Conservation (phyloP, 1,284 basidiomycete species). For the Irpex rosettiformis region DNA sequence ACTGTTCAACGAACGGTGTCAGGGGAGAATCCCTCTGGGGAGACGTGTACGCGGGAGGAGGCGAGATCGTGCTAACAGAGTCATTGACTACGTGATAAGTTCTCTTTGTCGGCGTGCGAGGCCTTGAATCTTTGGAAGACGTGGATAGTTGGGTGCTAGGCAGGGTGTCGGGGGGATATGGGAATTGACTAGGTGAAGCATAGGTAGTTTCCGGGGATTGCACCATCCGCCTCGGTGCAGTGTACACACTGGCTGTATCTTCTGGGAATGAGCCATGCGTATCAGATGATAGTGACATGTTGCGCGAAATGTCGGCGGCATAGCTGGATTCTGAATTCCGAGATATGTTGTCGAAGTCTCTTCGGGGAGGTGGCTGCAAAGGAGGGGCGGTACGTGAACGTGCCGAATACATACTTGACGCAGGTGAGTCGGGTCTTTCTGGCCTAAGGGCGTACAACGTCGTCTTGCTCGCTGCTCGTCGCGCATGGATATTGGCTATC, state of each 20-base stretch:
- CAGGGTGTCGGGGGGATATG: constrained; percentile 4
- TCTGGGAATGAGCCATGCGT: constrained; percentile 19
- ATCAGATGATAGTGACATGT: constrained; percentile 15
- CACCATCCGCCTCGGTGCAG: not conserved
- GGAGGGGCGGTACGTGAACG: constrained; percentile 12
- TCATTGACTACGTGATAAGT: constrained; percentile 29
- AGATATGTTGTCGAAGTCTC: constrained; percentile 19
- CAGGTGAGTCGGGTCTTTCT: constrained; percentile 18
- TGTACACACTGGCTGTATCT: constrained; percentile 5
- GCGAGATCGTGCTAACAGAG: constrained; percentile 24
- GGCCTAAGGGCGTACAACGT: constrained; percentile 25
- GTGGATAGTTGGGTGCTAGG: constrained; percentile 1
- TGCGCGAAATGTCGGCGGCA: constrained; percentile 20
- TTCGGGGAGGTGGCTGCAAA: constrained; percentile 19
- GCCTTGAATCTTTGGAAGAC: constrained; percentile 23
- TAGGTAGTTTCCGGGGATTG: constrained; percentile 10
- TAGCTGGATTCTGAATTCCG: constrained; percentile 14
- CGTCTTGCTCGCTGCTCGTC: constrained; percentile 40
- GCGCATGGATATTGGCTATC: constrained; percentile 55
- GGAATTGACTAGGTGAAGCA: constrained; percentile 3
- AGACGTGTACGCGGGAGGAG: constrained; percentile 29
- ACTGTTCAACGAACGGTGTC: not conserved
- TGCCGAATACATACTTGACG: constrained; percentile 14
- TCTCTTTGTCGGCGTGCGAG: constrained; percentile 23
- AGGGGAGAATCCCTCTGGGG: constrained; percentile 21